Evolutionary conservation across 257 asterid genomes (phyloP).

Genomic region (Plantago major): DNA sequence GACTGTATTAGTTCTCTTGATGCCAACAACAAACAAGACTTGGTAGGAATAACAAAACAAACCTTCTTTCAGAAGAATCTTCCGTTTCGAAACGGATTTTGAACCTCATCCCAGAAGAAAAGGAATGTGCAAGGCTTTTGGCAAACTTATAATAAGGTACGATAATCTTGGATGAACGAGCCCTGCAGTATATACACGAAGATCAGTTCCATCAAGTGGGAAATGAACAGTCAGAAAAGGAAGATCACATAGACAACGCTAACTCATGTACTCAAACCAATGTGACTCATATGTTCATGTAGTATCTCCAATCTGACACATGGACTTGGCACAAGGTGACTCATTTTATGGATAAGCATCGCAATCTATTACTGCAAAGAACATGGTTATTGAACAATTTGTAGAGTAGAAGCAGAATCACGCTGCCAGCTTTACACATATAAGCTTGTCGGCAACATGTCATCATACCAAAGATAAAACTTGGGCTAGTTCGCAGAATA

Average conservation of each 20-base stretch:
- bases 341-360: no score
- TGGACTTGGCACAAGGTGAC: no score
- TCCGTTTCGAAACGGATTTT: slow-evolving; percentile 79
- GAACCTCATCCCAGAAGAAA: slow-evolving; percentile 83
- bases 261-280: neutral
- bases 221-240: neutral
- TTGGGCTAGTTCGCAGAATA: no score
- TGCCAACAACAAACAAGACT: neutral
- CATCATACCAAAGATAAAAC: neutral
- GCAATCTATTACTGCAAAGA: neutral
- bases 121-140: slow-evolving; percentile 61
- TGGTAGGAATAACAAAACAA: slow-evolving; percentile 12
- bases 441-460: neutral
- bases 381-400: neutral
- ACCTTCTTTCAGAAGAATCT: slow-evolving; percentile 94
- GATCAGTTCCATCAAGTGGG: neutral
- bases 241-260: neutral
- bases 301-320: neutral
- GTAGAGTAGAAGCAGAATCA: neutral
- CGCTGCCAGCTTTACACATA: neutral
- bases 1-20: slow-evolving; percentile 14
- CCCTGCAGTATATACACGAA: slow-evolving; percentile 42
- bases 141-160: slow-evolving; percentile 68
- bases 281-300: neutral
- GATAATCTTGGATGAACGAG: slow-evolving; percentile 69